Evolutionary conservation across 2,329 filamentous ascomycete genomes (phyloP).

Genomic region (Arachnomyces sp.): DNA sequence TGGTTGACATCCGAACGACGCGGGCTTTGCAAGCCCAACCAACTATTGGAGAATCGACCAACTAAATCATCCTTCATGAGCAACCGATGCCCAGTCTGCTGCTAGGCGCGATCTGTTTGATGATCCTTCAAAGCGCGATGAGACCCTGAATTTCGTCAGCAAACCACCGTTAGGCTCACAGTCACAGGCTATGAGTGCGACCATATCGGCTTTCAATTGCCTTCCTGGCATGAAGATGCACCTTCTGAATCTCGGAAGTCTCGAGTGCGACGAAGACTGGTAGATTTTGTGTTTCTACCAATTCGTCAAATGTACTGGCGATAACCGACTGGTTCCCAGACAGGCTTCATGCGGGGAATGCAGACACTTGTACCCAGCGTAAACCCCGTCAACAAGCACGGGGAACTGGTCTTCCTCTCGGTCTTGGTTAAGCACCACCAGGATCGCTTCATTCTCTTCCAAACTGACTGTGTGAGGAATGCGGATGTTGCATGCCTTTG

Average conservation of each 20-base stretch:
- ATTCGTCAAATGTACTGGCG: not conserved
- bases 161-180: conserved; percentile 7
- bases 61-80: too few species aligned
- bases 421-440: conserved; percentile 40
- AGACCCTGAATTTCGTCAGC: conserved; percentile 7
- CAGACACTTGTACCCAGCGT: conserved; percentile 28
- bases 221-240: conserved; percentile 42
- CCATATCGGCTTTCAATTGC: conserved; percentile 33
- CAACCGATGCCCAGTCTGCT: too few species aligned
- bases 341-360: conserved; percentile 35
- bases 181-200: conserved; percentile 6
- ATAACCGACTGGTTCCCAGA: conserved; percentile 11
- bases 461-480: conserved; percentile 40
- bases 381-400: conserved; percentile 35
- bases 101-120: too few species aligned
- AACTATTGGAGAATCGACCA: too few species aligned
- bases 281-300: conserved; percentile 11
- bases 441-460: conserved; percentile 39
- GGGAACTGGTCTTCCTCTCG: conserved; percentile 35
- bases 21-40: too few species aligned
- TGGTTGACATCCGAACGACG: too few species aligned
- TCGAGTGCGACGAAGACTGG: conserved; percentile 43
- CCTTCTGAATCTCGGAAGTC: conserved; percentile 38
- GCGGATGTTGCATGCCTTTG: conserved; percentile 25
- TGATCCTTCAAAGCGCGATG: too few species aligned